Conservation (phyloP, 2,329 filamentous ascomycete species). For the Alternaria tenuissima region DNA sequence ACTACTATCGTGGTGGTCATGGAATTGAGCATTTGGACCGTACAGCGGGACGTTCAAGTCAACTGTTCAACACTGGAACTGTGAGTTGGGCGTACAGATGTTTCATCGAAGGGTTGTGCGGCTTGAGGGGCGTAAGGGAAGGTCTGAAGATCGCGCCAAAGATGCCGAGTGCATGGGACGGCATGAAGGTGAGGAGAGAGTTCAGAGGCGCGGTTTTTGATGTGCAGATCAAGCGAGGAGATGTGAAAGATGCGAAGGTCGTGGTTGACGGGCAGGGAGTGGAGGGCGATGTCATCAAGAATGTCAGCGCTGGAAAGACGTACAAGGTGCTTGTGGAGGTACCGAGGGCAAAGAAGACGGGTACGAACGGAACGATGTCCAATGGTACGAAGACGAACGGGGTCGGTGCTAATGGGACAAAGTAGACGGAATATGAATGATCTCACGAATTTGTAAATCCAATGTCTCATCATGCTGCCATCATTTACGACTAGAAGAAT, state of each 20-base stretch:
- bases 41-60: slow-evolving; percentile 64
- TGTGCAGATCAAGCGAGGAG: slow-evolving; percentile 55
- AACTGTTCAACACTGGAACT: slow-evolving; percentile 67
- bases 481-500: no score
- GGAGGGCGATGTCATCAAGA: slow-evolving; percentile 53
- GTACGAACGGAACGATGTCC: neutral
- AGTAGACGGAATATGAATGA: neutral
- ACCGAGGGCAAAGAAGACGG: slow-evolving; percentile 27
- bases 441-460: neutral
- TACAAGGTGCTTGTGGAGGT: slow-evolving; percentile 57
- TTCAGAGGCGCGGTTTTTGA: slow-evolving; percentile 63
- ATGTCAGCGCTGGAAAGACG: slow-evolving; percentile 54
- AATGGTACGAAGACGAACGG: neutral
- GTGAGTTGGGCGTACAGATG: slow-evolving; percentile 65
- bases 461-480: no score
- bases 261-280: slow-evolving; percentile 51
- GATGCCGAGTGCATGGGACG: slow-evolving; percentile 61
- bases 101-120: slow-evolving; percentile 65
- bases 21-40: slow-evolving; percentile 31
- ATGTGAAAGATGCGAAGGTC: slow-evolving; percentile 55
- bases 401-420: neutral
- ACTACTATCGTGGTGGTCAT: slow-evolving; percentile 60
- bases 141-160: slow-evolving; percentile 61
- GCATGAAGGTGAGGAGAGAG: slow-evolving; percentile 57
- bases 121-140: slow-evolving; percentile 59